Conservation (phyloP, 2,329 filamentous ascomycete genomes). For the Colletotrichum tabaci region DNA sequence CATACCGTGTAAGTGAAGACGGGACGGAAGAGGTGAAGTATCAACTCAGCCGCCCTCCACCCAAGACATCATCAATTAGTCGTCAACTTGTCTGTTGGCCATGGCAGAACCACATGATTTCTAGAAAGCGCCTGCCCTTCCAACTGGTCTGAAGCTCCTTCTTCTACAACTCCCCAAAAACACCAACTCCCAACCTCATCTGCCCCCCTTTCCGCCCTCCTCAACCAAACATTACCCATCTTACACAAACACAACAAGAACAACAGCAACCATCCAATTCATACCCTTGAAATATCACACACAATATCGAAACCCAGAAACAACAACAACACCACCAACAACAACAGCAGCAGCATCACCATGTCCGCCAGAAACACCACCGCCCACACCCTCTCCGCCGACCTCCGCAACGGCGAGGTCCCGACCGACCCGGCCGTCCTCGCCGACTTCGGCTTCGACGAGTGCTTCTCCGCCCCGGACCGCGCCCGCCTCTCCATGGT, state of each 20-base stretch:
- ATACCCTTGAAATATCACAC: background rate
- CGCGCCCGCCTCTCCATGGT: slow-evolving; percentile 5
- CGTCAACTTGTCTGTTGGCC: background rate
- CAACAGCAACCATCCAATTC: background rate
- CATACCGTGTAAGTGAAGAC: background rate
- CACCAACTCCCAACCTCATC: background rate
- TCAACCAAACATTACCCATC: background rate
- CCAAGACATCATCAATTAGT: background rate
- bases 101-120: background rate
- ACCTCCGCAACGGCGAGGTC: slow-evolving; percentile 7
- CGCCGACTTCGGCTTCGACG: slow-evolving; percentile 8
- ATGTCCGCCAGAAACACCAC: background rate
- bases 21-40: background rate
- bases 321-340: background rate
- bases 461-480: slow-evolving; percentile 10
- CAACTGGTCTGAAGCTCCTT: background rate
- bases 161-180: background rate
- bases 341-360: background rate
- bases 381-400: slow-evolving; percentile 9
- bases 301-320: background rate
- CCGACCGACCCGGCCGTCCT: slow-evolving; percentile 18
- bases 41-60: background rate
- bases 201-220: background rate
- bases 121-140: too few relatives aligned
- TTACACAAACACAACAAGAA: too few relatives aligned